Evolutionary conservation across 2,329 filamentous ascomycete species (phyloP), one percentile per base, ranked within the genome.

Genomic region (Alternaria dauci): DNA sequence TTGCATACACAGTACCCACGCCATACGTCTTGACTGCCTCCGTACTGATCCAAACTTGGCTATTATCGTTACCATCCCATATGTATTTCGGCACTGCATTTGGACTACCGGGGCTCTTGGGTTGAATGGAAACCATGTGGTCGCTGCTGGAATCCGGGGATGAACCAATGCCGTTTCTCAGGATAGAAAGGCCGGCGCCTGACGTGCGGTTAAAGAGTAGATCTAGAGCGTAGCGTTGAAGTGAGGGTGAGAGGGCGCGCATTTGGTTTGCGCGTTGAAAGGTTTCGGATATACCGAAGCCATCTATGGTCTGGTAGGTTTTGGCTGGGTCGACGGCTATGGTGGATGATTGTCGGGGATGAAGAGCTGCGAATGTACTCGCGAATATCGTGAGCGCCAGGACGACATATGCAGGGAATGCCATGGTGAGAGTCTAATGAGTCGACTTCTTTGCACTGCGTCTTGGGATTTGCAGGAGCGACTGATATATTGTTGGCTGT

Each of bases 1-100:
- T 80, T 4, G 81, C 81, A 61, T 84, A 83, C 44, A 84, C 76
- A 2, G 73, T 80, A 39, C 71, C 84, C 5, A 84, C 75, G 3
- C 81, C 80, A 55, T 81, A 80, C 5, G 66, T 72, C 36, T 71
- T 70, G 8, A 74, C 69, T 7, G 85, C 85, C 70, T 85, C 78
- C 66, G 85, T 79, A 3, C 80, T 80, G 26, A 87, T 77, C 78
- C 81, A 86, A 11, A 87, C 76, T 72, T 87, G 85, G 8, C 81
- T 81, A 28, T 72, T 74, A 51, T 75, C 72, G 43, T 74, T 71
- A 14, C 68, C 68, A 46, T 74, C 72, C 71, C 71, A 75, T 5
- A 70, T 60, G 51, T 75, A 75, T 30, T 72, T 69, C 12, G 71
- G 71, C 4, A 56, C 23, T 12, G 71, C 69, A 20, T 47, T 68